These are phyloP conservation scores for Malus fusca DNA, from an alignment of 306 rosid species.

Conservation along the genomic window DNA sequence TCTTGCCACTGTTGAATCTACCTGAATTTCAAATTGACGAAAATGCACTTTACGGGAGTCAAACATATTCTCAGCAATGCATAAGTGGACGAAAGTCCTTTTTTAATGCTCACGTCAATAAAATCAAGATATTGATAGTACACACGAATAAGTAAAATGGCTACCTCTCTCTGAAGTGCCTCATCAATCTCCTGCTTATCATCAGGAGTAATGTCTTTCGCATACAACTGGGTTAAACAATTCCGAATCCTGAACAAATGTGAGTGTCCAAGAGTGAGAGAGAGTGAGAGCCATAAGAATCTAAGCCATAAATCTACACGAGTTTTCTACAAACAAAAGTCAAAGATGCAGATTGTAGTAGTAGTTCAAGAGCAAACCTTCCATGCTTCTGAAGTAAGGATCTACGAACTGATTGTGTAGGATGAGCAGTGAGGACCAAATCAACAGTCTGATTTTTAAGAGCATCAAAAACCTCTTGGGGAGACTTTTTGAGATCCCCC, in stretches of 20 bases:
- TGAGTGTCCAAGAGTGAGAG: neutral
- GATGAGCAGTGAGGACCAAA: slow-evolving; percentile 96
- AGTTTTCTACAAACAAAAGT: neutral
- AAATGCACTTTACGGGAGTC: neutral
- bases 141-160: slow-evolving; percentile 1
- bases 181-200: slow-evolving; percentile 98
- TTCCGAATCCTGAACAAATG: slow-evolving; percentile 58
- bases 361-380: slow-evolving; percentile 45
- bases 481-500: slow-evolving; percentile 60
- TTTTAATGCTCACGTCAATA: neutral
- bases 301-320: neutral
- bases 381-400: slow-evolving; percentile 98
- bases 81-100: neutral
- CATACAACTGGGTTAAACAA: slow-evolving; percentile 70
- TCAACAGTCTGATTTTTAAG: slow-evolving; percentile 93
- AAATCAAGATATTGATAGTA: neutral
- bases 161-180: slow-evolving; percentile 93
- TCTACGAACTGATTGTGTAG: slow-evolving; percentile 92
- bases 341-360: neutral
- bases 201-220: slow-evolving; percentile 95
- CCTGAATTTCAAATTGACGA: neutral
- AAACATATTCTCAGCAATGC: neutral
- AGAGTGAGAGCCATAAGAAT: neutral
- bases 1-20: neutral
- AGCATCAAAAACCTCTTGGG: slow-evolving; percentile 94